Evolutionary conservation across 192 early-diverging fungal genomes (phyloP).

Genomic region (Coemansia sp.): DNA sequence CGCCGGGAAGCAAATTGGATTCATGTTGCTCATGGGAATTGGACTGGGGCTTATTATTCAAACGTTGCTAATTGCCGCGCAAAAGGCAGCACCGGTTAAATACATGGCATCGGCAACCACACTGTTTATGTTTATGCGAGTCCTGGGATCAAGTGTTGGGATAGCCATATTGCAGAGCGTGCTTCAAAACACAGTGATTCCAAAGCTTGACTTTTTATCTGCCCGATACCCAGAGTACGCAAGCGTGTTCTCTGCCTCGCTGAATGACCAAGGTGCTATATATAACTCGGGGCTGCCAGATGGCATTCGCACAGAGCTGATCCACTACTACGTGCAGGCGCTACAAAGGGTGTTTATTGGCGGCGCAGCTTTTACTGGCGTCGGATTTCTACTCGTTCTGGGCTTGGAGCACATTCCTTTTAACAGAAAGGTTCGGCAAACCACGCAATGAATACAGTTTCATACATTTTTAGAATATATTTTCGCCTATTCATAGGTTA

Average conservation of each 20-base stretch:
- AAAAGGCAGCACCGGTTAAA: slow-evolving; percentile 61
- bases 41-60: slow-evolving; percentile 77
- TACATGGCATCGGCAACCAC: slow-evolving; percentile 76
- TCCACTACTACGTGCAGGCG: slow-evolving; percentile 56
- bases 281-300: slow-evolving; percentile 40
- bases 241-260: slow-evolving; percentile 6
- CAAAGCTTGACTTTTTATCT: slow-evolving; percentile 16
- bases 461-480: no score
- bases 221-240: slow-evolving; percentile 25
- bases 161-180: slow-evolving; percentile 46
- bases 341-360: slow-evolving; percentile 60
- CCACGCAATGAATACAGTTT: no score
- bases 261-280: slow-evolving; percentile 39
- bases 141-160: slow-evolving; percentile 42
- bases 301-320: slow-evolving; percentile 21
- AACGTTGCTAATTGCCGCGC: slow-evolving; percentile 69
- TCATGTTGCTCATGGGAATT: slow-evolving; percentile 67
- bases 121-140: slow-evolving; percentile 61
- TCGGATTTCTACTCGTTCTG: slow-evolving; percentile 53
- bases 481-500: no score
- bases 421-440: no score
- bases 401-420: slow-evolving; percentile 38
- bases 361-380: slow-evolving; percentile 55
- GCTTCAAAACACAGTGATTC: slow-evolving; percentile 19
- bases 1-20: slow-evolving; percentile 58